These are phyloP conservation scores for Wallacemonas sp. DNA, from an alignment of 208 protist genomes.

Conservation along the genomic window DNA sequence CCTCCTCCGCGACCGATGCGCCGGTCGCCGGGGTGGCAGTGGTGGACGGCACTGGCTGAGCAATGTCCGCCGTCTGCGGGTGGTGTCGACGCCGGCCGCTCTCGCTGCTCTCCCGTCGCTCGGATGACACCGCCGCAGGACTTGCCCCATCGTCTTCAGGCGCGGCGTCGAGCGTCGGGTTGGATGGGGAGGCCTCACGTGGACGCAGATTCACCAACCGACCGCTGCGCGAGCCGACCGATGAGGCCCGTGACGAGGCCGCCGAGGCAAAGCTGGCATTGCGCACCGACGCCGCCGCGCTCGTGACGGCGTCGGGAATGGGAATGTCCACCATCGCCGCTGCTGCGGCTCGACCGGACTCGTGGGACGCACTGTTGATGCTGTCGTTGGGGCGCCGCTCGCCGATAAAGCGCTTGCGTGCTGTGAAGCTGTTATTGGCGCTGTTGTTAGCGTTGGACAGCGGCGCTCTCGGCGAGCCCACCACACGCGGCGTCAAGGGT, in stretches of 20 bases:
- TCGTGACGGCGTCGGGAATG: background rate
- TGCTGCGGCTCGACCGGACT: background rate
- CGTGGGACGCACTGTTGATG: background rate
- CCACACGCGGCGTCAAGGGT: conserved; percentile 6
- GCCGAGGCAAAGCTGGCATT: conserved; percentile 6
- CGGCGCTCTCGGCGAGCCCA: too few relatives aligned
- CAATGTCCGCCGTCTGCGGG: too few relatives aligned
- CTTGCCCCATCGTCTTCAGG: too few relatives aligned
- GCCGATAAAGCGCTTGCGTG: conserved; percentile 10
- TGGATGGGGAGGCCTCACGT: too few relatives aligned
- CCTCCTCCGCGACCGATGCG: background rate
- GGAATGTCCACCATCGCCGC: background rate
- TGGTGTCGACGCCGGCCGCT: too few relatives aligned
- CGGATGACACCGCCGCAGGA: too few relatives aligned
- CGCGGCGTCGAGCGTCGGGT: conserved; percentile 7
- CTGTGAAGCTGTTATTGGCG: background rate
- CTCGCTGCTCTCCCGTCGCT: too few relatives aligned
- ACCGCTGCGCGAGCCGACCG: conserved; percentile 18
- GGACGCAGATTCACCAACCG: conserved; percentile 24
- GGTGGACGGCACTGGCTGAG: too few relatives aligned
- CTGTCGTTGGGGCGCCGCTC: background rate
- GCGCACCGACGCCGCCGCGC: background rate
- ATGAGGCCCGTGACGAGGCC: conserved; percentile 7
- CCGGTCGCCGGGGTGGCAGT: background rate
- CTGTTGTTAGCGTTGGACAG: background rate